Base-by-base conservation (phyloP, 495 filamentous ascomycete species). In the Talaromyces stipitatus region DNA sequence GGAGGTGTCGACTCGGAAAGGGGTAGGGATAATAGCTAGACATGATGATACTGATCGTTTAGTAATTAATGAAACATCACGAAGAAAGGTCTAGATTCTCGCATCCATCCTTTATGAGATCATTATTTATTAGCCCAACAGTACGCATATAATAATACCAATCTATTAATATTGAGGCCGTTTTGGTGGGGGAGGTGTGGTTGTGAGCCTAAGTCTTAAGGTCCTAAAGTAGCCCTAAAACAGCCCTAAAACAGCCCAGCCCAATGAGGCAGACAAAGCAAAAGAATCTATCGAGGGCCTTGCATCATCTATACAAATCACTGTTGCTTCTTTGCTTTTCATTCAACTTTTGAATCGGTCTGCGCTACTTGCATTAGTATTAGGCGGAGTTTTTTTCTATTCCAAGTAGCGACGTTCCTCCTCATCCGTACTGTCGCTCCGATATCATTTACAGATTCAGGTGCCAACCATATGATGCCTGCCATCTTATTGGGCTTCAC, bases 121-220 rank as follows among this genome's bases (percentile, higher is more conserved):
- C n/a, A n/a, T 16, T 18, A n/a, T n/a, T n/a, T n/a, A n/a, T n/a
- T n/a, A n/a, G n/a, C n/a, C n/a, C n/a, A n/a, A n/a, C n/a, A n/a
- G n/a, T n/a, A n/a, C n/a, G n/a, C n/a, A n/a, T n/a, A n/a, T n/a
- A n/a, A n/a, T n/a, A n/a, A n/a, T n/a, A n/a, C n/a, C n/a, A n/a
- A n/a, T n/a, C n/a, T n/a, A n/a, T n/a, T n/a, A n/a, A n/a, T n/a
- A n/a, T n/a, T n/a, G n/a, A n/a, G n/a, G 14, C 14, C 16, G 2
- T 41, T 14, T 3, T 41, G 36, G n/a, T 41, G 36, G 36, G 36
- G 33, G 33, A 50, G 47, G 48, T 30, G 48, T 51, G 48, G 24
- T 51, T 51, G 24, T 51, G 48, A 51, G 24, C 48, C 48, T 51
- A 16, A 28, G 48, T 12, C 48, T 48, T 48, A 48, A 48, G 45